Conservation (phyloP, 768 basidiomycete genomes). For the Suillus hirtellus region DNA sequence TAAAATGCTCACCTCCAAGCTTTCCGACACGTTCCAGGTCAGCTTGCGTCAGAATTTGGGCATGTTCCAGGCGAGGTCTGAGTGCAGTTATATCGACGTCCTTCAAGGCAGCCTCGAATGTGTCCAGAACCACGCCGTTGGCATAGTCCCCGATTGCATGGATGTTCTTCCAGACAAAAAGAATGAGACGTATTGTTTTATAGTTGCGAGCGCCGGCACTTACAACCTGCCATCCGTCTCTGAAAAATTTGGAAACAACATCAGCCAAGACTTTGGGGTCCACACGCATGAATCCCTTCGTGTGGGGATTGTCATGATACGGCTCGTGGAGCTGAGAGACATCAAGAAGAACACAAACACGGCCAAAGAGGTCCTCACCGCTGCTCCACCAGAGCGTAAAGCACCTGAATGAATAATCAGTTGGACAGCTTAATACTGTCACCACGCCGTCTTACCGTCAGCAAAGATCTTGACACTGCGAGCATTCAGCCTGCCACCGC, state of each 20-base stretch:
- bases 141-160: constrained; percentile 89
- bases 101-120: constrained; percentile 70
- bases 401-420: constrained; percentile 57
- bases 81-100: constrained; percentile 61
- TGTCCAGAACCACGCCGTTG: constrained; percentile 80
- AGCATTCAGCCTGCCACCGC: constrained; percentile 63
- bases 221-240: constrained; percentile 91
- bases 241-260: constrained; percentile 67
- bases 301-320: constrained; percentile 76
- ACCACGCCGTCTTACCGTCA: constrained; percentile 36
- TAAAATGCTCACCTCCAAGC: constrained; percentile 65
- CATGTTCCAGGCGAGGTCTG: constrained; percentile 86
- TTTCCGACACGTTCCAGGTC: constrained; percentile 78
- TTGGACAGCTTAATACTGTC: background rate
- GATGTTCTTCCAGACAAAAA: constrained; percentile 58
- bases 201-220: constrained; percentile 28
- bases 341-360: constrained; percentile 3
- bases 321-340: constrained; percentile 67
- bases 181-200: background rate
- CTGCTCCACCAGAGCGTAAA: constrained; percentile 86
- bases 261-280: constrained; percentile 59
- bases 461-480: constrained; percentile 82
- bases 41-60: constrained; percentile 76
- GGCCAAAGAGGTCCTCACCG: constrained; percentile 45
- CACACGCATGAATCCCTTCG: constrained; percentile 77